A percentile compares a stretch with the other conserved stretches of the same genome.
These are phyloP conservation scores for Rhodofomes roseus DNA, from an alignment of 1,284 basidiomycete species.

Conservation along the genomic window DNA sequence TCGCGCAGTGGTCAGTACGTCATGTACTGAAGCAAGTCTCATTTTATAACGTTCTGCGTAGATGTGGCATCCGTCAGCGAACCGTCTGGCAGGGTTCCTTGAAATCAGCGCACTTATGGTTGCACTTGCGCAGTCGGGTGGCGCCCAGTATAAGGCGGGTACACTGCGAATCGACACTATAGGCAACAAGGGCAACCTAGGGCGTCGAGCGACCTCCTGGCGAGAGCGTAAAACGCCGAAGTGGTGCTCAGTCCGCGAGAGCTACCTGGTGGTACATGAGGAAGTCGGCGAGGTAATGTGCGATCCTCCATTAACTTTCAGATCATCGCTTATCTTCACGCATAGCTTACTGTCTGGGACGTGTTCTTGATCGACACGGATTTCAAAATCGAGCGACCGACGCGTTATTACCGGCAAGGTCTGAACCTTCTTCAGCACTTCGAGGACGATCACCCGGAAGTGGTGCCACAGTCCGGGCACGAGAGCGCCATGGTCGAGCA, in stretches of 20 bases:
- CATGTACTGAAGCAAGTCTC: constrained; percentile 2
- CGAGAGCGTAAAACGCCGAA: constrained; percentile 68
- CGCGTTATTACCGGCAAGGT: constrained; percentile 75
- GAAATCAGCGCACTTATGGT: constrained; percentile 92
- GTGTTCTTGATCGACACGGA: constrained; percentile 92
- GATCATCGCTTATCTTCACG: neutral
- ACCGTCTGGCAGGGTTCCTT: constrained; percentile 91
- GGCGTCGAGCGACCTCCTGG: constrained; percentile 65
- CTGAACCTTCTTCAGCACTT: constrained; percentile 50
- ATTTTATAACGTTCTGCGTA: constrained; percentile 27
- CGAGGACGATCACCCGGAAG: constrained; percentile 25
- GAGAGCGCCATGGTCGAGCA: constrained; percentile 19
- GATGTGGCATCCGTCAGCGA: constrained; percentile 97
- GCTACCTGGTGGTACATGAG: constrained; percentile 85
- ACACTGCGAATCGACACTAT: constrained; percentile 62
- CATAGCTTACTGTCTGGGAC: constrained; percentile 78
- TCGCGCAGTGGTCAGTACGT: constrained; percentile 72
- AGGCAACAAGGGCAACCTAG: constrained; percentile 51
- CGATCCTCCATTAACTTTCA: constrained; percentile 15
- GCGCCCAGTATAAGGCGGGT: constrained; percentile 87
- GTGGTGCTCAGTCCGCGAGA: constrained; percentile 95
- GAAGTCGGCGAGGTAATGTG: constrained; percentile 77
- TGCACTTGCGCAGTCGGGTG: constrained; percentile 79
- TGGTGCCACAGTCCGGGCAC: constrained; percentile 16
- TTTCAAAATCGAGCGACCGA: constrained; percentile 83